Evolutionary conservation across 106 monocot genomes (phyloP).

Genomic region (Dendrobium catenatum): DNA sequence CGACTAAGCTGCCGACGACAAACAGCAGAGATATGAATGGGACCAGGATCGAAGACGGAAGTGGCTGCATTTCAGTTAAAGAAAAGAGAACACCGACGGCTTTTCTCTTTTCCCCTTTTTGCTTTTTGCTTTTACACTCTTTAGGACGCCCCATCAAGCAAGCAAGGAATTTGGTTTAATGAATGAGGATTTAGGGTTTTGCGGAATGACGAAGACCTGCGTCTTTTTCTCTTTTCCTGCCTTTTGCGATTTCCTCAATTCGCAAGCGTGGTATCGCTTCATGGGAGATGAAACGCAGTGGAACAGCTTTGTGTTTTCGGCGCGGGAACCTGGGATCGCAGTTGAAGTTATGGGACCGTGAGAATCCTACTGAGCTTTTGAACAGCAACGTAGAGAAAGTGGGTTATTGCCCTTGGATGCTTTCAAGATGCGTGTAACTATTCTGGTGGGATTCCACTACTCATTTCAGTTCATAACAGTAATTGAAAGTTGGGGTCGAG

Average conservation of each 20-base stretch:
- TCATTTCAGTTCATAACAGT: no score
- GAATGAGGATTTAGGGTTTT: neutral
- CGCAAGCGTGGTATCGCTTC: neutral
- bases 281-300: neutral
- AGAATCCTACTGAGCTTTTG: no score
- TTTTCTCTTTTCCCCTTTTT: slow-evolving; percentile 8
- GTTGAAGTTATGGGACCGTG: no score
- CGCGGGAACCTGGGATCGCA: neutral
- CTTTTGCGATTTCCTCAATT: neutral
- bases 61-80: slow-evolving; percentile 5
- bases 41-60: neutral
- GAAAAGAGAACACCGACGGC: neutral
- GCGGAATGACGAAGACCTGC: neutral
- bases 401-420: no score
- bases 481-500: no score
- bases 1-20: neutral
- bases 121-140: slow-evolving; percentile 9
- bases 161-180: slow-evolving; percentile 10
- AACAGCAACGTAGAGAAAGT: no score
- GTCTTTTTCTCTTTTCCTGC: neutral
- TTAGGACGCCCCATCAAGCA: neutral
- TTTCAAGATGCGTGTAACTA: no score
- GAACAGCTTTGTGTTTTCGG: neutral
- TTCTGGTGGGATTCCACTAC: no score
- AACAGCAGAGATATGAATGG: neutral